Conservation (phyloP, 2,329 filamentous ascomycete species). For the Stylonectria norvegica region DNA sequence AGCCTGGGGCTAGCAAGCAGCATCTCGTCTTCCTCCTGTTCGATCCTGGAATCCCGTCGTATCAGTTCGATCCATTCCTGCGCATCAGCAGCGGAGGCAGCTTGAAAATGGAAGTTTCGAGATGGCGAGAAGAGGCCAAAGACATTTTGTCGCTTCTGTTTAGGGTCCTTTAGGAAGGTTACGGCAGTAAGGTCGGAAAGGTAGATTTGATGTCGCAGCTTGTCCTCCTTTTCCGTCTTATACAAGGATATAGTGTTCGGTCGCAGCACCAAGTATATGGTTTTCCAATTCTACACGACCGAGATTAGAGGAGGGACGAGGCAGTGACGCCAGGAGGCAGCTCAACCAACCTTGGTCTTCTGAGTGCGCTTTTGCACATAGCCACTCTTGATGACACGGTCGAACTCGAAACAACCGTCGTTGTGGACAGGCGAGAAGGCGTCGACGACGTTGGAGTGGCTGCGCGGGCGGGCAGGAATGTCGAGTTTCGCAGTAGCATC, state of each 20-base stretch:
- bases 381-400: conserved; percentile 87
- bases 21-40: conserved; percentile 85
- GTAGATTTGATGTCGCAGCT: conserved; percentile 82
- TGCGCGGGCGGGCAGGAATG: conserved; percentile 22
- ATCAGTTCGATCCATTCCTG: conserved; percentile 85
- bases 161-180: conserved; percentile 82
- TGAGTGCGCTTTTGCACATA: conserved; percentile 84
- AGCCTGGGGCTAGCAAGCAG: conserved; percentile 65
- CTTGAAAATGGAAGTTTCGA: conserved; percentile 88
- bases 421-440: conserved; percentile 84
- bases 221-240: conserved; percentile 85
- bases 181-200: conserved; percentile 90
- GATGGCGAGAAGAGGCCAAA: conserved; percentile 92
- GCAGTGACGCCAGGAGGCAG: background rate
- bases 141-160: conserved; percentile 79
- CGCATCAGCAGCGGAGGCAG: conserved; percentile 67
- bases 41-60: conserved; percentile 73
- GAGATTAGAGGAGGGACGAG: background rate
- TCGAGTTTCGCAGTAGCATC: conserved; percentile 13
- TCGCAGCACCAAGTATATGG: conserved; percentile 82
- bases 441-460: conserved; percentile 48
- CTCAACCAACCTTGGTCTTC: conserved; percentile 76
- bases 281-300: conserved; percentile 72
- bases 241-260: conserved; percentile 90
- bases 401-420: conserved; percentile 93